Base-by-base conservation (phyloP, 2,329 filamentous ascomycete species). In the Gnomoniopsis smithogilvyi region DNA sequence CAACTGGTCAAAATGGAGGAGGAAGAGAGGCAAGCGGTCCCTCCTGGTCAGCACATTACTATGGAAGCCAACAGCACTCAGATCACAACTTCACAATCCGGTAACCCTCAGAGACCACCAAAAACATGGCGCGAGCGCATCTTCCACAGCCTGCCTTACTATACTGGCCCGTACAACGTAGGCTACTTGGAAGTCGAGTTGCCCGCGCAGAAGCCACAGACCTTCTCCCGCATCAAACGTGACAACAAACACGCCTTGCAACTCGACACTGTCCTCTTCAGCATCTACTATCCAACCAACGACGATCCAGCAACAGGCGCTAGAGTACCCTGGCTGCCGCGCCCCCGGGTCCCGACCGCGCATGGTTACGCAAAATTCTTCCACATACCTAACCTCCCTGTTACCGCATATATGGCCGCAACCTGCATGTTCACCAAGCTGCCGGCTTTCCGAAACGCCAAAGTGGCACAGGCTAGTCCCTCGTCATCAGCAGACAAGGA, bases 181-280 rank as follows among this genome's bases (percentile, higher is more conserved):
- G 87, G 88, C 26, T 88, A 84, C 14, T 78, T 89, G 68, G 86
- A 90, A 64, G 76, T 87, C 58, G 87, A 90, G 69, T 78, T 89
- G 30, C 85, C 86, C 6, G 80, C 78, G 17, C 68, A 73, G 14
- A 59, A 72, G 1, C 74, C 76, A 14, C 70, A 73, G 22, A 68
- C 69, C 12, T 72, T 78, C 56, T 79, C 73, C 15, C 67, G 69
- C 61, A 73, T 78, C 59, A 75, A 73, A 61, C 69, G 75, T 47
- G 68, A 75, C 51, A 68, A 71, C 41, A 71, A 69, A 51, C 72
- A 73, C 24, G 72, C 77, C 2, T 66, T 79, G 61, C 73, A 75
- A 36, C 67, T 78, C 51, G 76, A 78, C 57, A 88, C 86, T 0
- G 82, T 88, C 10, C 75, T 89, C 4, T 82, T 89, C 70, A 82